Percentiles rank a stretch among this genome's conserved stretches.
Evolutionary conservation across 257 asterid species (phyloP).

Genomic region (Solanum corneliomulleri): DNA sequence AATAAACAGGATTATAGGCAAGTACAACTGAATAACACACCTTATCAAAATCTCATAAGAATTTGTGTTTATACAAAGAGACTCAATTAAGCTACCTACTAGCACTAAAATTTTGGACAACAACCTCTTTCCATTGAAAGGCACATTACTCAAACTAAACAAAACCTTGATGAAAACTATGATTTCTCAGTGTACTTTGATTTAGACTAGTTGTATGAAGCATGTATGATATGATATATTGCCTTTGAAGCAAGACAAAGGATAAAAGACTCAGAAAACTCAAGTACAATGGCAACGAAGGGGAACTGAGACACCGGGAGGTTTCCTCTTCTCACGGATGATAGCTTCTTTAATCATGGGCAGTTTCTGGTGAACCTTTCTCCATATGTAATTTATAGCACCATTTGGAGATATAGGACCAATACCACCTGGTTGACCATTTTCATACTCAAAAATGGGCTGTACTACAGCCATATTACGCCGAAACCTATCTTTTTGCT

Average conservation of each 20-base stretch:
- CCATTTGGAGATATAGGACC: slow-evolving; percentile 58
- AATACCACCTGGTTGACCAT: slow-evolving; percentile 52
- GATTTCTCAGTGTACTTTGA: neutral
- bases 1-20: neutral
- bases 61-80: neutral
- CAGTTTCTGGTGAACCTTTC: slow-evolving; percentile 63
- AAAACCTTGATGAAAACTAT: neutral
- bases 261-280: neutral
- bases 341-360: slow-evolving; percentile 72
- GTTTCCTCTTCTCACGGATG: slow-evolving; percentile 74
- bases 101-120: neutral
- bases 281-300: slow-evolving; percentile 80
- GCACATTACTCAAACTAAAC: neutral
- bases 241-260: neutral
- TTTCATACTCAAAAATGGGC: slow-evolving; percentile 54
- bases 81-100: neutral
- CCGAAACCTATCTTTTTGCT: slow-evolving; percentile 50
- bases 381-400: slow-evolving; percentile 81
- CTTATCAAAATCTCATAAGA: neutral
- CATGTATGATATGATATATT: neutral
- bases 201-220: neutral
- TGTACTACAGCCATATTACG: slow-evolving; percentile 51
- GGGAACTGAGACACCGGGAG: slow-evolving; percentile 59
- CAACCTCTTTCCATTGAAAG: neutral
- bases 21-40: neutral